Evolutionary conservation across 1,139 yeast genomes (phyloP), one percentile per base, ranked within the genome.

Genomic region (Pichia sp.): DNA sequence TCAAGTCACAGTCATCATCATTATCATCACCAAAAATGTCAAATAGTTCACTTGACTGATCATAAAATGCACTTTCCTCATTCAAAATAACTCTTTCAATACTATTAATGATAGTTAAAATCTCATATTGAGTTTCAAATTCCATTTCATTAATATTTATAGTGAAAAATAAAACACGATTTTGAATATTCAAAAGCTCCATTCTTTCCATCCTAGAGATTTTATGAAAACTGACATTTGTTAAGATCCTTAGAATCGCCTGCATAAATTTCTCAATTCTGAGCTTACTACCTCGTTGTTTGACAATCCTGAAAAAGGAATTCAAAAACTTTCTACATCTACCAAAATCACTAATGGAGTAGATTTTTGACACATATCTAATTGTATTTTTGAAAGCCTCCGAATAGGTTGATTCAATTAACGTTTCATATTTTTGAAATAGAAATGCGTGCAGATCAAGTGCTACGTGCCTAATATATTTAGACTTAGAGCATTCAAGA

Each of bases 381-480:
- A 73, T 71, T 0, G 87, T 85, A 32, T 69, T 51, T 43, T 66
- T 73, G n/a, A 85, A 59, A 0, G 92, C 92, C 49, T 81, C 85
- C 1, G 69, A 60, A 53, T 84, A 79, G 46, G 80, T 72, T 2
- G 80, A 66, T 46, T 82, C 88, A 29, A 84, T 73, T 55, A 87
- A 66, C 2, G 87, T 76, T 56, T 84, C 90, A 56, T 84, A 79
- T 51, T 79, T 82, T 27, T 75, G 80, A 53, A 73, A 77, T 8
- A 86, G 58, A 4, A 72, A 75, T 29, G 58, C 58, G 53, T 84
- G 84, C 46, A 84, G 64, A 2, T 68, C 71, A 2, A 65, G 50
- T 0, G 90, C 85, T 8, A 72, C 62, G 2, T 60, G 60, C 35
- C 72, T 65, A 29, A 83, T 67, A n/a, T 62, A 60, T 2, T 57